Evolutionary conservation across 441 rosid genomes (phyloP), one percentile per base, ranked within the genome.

Genomic region (Bocquillonia castaneifolia): DNA sequence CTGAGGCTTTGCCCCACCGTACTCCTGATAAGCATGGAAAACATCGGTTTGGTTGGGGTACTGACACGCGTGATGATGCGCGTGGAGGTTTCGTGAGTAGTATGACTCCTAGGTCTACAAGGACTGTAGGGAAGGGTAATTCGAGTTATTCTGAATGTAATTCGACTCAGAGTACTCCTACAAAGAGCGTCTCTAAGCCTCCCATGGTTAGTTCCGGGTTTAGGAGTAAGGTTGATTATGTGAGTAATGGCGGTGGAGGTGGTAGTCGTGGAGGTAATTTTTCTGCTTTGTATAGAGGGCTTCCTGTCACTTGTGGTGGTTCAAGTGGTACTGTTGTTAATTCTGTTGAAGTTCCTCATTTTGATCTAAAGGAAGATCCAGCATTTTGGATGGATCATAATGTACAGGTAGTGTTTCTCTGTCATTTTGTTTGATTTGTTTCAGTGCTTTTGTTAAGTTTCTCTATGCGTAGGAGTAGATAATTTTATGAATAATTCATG

Each of bases 341-440:
- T 67, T 79, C 89, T 5, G 88, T 85, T 57, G 96, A 92, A 82
- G 98, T 92, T 2, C 93, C 99, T 85, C 96, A 96, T 82, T 96
- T 92, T 77, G 84, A 89, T 67, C 95, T 95, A 56, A 90, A 84
- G 69, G 99, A 92, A 62, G 91, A 95, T 78, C 96, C 98, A 26
- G 87, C 98, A 0, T 95, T 95, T 79, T 95, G 99, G 99, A 88
- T 95, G 96, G 98, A 95, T 73, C 98, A 94, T 72, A 94, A 88
- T 77, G 96, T 95, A 72, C 99, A 95, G 99, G 99, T 92, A 82
- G 23, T 36, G n/a, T 59, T 23, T 42, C 52, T 50, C 13, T n/a
- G 34, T 59, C 68, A 8, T 32, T 25, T 8, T 25, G 64, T 25
- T 37, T 53, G 54, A 17, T 37, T 48, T 14, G 10, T 26, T 23